Percentiles rank a stretch among this genome's conserved stretches.
phyloP scores from a whole-genome alignment of 2,329 filamentous ascomycete genomes.

The Nakataea oryzae region DNA sequence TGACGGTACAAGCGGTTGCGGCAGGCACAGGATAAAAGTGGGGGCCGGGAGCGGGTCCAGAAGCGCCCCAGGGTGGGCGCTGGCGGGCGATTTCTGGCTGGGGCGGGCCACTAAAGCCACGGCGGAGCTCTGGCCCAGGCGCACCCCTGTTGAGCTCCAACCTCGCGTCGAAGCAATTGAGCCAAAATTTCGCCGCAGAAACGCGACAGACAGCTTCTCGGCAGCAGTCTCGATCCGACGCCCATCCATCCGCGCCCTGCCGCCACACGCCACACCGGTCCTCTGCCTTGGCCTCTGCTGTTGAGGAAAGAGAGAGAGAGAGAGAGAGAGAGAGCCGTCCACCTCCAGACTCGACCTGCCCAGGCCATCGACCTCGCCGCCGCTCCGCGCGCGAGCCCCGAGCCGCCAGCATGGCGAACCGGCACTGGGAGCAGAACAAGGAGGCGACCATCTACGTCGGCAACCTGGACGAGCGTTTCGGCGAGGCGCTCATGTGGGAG shows the following conservation, averaged over 20 bases:
- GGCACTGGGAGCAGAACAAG: conserved; percentile 83
- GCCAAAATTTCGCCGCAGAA: not conserved
- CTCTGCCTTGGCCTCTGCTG: no score
- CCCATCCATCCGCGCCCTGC: no score
- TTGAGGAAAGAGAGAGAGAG: no score
- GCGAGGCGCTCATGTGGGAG: conserved; percentile 87
- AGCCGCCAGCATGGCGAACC: conserved; percentile 15
- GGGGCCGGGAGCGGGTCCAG: not conserved
- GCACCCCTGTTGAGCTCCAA: not conserved
- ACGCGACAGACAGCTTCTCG: not conserved
- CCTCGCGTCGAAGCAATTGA: not conserved
- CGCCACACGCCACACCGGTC: not conserved
- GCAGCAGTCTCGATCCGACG: not conserved
- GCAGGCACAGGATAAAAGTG: not conserved
- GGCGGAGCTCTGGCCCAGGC: not conserved
- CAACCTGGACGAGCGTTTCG: conserved; percentile 94
- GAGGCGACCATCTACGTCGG: conserved; percentile 97
- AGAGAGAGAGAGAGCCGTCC: no score
- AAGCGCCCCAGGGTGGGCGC: not conserved
- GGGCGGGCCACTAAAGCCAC: not conserved
- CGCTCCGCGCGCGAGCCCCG: no score
- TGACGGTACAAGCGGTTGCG: not conserved
- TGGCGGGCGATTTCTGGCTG: not conserved
- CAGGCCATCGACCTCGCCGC: not conserved
- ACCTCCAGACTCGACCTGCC: not conserved